Conservation (phyloP, 805 yeast species). For the Suhomyces sp. region DNA sequence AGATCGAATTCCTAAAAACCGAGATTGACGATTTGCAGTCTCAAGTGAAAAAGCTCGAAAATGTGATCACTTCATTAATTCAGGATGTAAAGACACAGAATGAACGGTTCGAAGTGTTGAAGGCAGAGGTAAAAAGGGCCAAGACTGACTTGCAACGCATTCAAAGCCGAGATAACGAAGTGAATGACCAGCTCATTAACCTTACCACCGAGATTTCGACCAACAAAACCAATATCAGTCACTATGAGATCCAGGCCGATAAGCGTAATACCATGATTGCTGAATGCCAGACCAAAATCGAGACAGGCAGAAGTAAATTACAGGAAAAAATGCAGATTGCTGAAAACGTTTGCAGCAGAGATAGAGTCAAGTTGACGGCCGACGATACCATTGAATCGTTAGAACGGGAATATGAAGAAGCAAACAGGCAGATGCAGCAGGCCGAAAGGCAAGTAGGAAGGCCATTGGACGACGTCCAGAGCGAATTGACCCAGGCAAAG, state of each 20-base stretch:
- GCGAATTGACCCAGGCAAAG: slow-evolving; percentile 45
- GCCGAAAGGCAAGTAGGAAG: slow-evolving; percentile 56
- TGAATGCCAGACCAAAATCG: slow-evolving; percentile 9
- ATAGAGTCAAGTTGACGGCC: slow-evolving; percentile 39
- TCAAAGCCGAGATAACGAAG: slow-evolving; percentile 5
- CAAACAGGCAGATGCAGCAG: slow-evolving; percentile 46
- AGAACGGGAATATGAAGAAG: slow-evolving; percentile 44
- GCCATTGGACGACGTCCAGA: slow-evolving; percentile 53
- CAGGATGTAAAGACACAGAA: slow-evolving; percentile 17
- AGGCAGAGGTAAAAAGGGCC: slow-evolving; percentile 6
- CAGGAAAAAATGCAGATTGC: slow-evolving; percentile 25
- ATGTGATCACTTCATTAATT: slow-evolving; percentile 26
- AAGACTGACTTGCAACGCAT: slow-evolving; percentile 5
- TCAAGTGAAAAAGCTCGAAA: slow-evolving; percentile 25
- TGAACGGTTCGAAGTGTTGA: slow-evolving; percentile 7
- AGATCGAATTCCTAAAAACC: slow-evolving; percentile 33
- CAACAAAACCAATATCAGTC: slow-evolving; percentile 10
- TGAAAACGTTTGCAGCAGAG: slow-evolving; percentile 44
- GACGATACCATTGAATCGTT: slow-evolving; percentile 48
- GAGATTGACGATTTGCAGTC: slow-evolving; percentile 29
- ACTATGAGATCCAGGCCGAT: slow-evolving; percentile 11
- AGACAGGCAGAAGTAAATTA: slow-evolving; percentile 10
- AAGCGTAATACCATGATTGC: slow-evolving; percentile 10
- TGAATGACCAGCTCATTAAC: slow-evolving; percentile 12
- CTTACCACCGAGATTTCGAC: slow-evolving; percentile 15